These are phyloP conservation scores for Lactarius deliciosus DNA, from an alignment of 768 basidiomycete species.

Conservation along the genomic window DNA sequence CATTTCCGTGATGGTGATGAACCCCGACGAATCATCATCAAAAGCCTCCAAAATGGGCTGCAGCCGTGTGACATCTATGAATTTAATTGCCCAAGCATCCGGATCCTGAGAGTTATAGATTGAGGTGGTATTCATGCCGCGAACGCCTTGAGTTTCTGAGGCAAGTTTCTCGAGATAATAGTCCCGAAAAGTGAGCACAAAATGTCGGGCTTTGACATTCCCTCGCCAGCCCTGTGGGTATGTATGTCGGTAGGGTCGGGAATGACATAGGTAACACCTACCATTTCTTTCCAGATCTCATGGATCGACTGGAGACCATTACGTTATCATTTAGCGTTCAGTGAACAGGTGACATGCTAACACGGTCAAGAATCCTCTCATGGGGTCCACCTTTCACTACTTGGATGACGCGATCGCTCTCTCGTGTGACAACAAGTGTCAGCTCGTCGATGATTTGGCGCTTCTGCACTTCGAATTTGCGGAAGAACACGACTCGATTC, in stretches of 20 bases:
- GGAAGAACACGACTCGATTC: slow-evolving; percentile 23
- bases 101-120: not conserved
- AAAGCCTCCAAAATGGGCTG: slow-evolving; percentile 36
- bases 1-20: slow-evolving; percentile 36
- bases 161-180: slow-evolving; percentile 33
- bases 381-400: slow-evolving; percentile 31
- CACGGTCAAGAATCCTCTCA: not conserved
- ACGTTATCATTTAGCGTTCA: not conserved
- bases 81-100: slow-evolving; percentile 35
- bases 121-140: not conserved
- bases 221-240: slow-evolving; percentile 26
- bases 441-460: slow-evolving; percentile 1
- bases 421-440: slow-evolving; percentile 23
- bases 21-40: slow-evolving; percentile 39
- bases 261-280: not conserved
- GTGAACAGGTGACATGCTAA: not conserved
- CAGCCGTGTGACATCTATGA: slow-evolving; percentile 29
- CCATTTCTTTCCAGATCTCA: slow-evolving; percentile 34
- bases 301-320: not conserved
- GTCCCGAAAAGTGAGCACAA: slow-evolving; percentile 35
- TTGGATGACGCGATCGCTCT: slow-evolving; percentile 21
- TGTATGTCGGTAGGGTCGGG: not conserved
- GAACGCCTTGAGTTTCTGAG: not conserved
- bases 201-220: slow-evolving; percentile 27
- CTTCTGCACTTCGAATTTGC: slow-evolving; percentile 1